Conservation (phyloP, 352 stramenopile genomes). For the Blastocystis sp. region DNA sequence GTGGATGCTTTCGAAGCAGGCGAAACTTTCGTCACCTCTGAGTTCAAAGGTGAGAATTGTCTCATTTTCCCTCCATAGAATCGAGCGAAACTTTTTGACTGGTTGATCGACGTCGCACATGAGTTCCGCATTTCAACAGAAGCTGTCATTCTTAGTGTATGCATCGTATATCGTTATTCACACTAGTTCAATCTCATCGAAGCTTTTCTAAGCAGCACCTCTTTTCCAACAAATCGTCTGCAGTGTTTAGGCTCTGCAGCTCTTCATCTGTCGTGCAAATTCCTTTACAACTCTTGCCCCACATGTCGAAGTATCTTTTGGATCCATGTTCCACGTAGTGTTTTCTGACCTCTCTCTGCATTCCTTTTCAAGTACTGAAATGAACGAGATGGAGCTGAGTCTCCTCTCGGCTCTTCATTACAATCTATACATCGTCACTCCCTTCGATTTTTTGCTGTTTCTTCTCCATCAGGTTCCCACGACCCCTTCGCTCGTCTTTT, state of each 20-base stretch:
- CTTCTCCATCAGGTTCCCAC: background rate
- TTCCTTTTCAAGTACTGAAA: background rate
- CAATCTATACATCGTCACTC: background rate
- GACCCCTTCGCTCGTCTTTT: background rate
- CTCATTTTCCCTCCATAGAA: background rate
- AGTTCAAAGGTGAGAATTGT: background rate
- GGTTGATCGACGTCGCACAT: background rate
- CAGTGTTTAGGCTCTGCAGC: constrained; percentile 37
- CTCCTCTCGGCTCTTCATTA: background rate
- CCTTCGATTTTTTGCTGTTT: constrained; percentile 20
- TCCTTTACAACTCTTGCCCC: background rate
- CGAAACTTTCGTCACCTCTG: background rate
- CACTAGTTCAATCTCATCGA: constrained; percentile 13
- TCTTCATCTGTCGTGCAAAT: background rate
- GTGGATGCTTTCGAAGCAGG: background rate
- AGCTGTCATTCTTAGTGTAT: background rate
- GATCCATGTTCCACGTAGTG: background rate
- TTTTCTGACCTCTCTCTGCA: constrained; percentile 15
- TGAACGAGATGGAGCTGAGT: background rate
- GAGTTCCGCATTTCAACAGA: background rate
- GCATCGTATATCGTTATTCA: background rate
- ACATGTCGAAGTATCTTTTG: background rate
- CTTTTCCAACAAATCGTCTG: background rate
- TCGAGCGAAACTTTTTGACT: constrained; percentile 17
- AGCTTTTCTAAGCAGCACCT: background rate